Evolutionary conservation across 306 rosid genomes (phyloP).

Genomic region (Dicorynia guianensis): DNA sequence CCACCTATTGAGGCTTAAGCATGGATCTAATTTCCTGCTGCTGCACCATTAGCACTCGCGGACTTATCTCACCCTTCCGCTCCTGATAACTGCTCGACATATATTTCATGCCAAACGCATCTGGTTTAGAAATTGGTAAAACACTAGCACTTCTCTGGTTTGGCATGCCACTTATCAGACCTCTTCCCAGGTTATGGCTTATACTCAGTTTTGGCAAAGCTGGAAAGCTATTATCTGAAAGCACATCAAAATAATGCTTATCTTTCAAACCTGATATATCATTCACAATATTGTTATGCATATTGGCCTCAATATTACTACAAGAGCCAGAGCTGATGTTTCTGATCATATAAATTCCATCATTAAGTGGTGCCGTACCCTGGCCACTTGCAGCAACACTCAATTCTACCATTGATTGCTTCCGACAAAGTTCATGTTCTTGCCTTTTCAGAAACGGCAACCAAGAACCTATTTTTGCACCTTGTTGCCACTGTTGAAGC

Average conservation of each 20-base stretch:
- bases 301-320: not conserved
- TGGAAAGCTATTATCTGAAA: slow-evolving; percentile 2
- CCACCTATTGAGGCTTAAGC: not conserved
- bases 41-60: slow-evolving; percentile 8
- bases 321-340: slow-evolving; percentile 8
- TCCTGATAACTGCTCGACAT: slow-evolving; percentile 16
- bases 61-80: not conserved
- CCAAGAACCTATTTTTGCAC: not conserved
- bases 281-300: slow-evolving; percentile 25
- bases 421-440: slow-evolving; percentile 18
- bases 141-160: slow-evolving; percentile 6
- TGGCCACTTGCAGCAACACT: slow-evolving; percentile 6
- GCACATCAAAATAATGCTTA: slow-evolving; percentile 25
- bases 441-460: slow-evolving; percentile 18
- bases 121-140: slow-evolving; percentile 6
- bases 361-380: not conserved
- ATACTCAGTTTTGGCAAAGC: not conserved
- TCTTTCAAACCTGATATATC: slow-evolving; percentile 27
- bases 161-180: slow-evolving; percentile 13
- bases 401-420: not conserved
- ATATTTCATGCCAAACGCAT: slow-evolving; percentile 1
- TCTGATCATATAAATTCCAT: slow-evolving; percentile 30
- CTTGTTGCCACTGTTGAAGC: slow-evolving; percentile 19
- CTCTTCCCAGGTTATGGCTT: slow-evolving; percentile 30
- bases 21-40: slow-evolving; percentile 16